Evolutionary conservation across 75 land plant genomes (phyloP), one percentile per base, ranked within the genome.

Genomic region (Adiantum capillusveneris): DNA sequence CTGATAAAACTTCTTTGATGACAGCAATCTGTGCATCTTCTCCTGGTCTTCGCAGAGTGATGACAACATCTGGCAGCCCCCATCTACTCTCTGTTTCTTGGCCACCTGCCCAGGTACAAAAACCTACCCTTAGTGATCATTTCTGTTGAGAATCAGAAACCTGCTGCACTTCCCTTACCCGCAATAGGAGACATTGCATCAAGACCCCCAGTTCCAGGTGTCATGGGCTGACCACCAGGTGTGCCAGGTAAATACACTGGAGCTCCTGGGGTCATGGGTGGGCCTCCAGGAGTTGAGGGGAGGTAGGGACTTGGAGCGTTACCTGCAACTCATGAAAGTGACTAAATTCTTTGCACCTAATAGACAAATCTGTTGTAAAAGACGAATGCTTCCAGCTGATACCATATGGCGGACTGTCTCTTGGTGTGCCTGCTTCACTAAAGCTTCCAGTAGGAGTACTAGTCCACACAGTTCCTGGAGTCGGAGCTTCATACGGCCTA

Each of bases 141-240:
- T n/a, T n/a, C n/a, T n/a, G n/a, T n/a, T n/a, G n/a, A n/a, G n/a
- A n/a, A n/a, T n/a, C n/a, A n/a, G n/a, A 28, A 17, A 55, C 14
- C 11, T 29, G 45, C 14, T 24, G 17, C 25, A 16, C 48, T 31
- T 25, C 27, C 65, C 71, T 22, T 28, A 87, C 92, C 92, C 60
- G 68, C 69, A 46, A 69, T 69, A 31, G 98, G 98, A 51, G 98
- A 89, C 80, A 94, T 89, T 11, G 75, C 74, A 71, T 94, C 96
- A 42, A 94, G 64, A 25, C 82, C 89, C 60, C 82, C 84, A 66
- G 75, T 83, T 45, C 98, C 98, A 37, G 98, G 98, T n/a, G 98
- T 94, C 98, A 94, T 94, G 7, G 98, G 98, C 59, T 94, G 98
- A 22, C 97, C 97, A 34, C 95, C 98, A 48, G 98, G 95, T 52